Percentiles rank a stretch among this genome's conserved stretches.
These are phyloP conservation scores for Corymbia maculata DNA, from an alignment of 345 rosid species.

Conservation along the genomic window DNA sequence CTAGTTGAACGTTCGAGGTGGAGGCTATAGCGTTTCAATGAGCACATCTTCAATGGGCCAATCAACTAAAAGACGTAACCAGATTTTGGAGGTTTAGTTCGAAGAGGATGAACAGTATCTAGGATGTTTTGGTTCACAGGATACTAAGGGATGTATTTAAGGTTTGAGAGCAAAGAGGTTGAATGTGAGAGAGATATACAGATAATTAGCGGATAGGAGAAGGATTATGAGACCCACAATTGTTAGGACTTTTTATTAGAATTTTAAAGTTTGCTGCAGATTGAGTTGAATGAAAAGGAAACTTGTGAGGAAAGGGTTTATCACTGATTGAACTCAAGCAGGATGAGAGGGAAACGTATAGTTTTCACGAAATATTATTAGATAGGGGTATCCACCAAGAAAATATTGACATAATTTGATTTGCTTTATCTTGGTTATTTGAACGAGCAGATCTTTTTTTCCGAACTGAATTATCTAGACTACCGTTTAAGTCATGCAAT, in stretches of 20 bases:
- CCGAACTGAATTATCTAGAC: neutral
- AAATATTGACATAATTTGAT: neutral
- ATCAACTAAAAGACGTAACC: neutral
- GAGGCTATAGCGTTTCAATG: neutral
- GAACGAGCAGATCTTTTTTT: neutral
- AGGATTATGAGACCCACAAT: neutral
- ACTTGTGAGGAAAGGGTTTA: neutral
- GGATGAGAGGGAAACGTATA: neutral
- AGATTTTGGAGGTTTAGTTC: neutral
- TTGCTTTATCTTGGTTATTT: neutral
- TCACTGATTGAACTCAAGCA: neutral
- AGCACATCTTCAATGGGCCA: neutral
- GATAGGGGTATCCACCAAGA: neutral
- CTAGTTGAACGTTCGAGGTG: neutral
- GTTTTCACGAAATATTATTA: neutral
- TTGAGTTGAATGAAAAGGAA: neutral
- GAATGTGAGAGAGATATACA: neutral
- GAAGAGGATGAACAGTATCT: neutral
- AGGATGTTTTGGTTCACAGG: neutral
- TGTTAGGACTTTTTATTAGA: neutral
- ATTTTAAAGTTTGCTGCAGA: neutral
- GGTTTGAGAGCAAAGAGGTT: neutral
- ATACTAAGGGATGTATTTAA: neutral
- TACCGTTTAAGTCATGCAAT: neutral
- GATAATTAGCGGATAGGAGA: neutral